A percentile compares a stretch with the other conserved stretches of the same genome.
phyloP scores from a whole-genome alignment of 495 filamentous ascomycete species.

The Aspergillus indologenus region DNA sequence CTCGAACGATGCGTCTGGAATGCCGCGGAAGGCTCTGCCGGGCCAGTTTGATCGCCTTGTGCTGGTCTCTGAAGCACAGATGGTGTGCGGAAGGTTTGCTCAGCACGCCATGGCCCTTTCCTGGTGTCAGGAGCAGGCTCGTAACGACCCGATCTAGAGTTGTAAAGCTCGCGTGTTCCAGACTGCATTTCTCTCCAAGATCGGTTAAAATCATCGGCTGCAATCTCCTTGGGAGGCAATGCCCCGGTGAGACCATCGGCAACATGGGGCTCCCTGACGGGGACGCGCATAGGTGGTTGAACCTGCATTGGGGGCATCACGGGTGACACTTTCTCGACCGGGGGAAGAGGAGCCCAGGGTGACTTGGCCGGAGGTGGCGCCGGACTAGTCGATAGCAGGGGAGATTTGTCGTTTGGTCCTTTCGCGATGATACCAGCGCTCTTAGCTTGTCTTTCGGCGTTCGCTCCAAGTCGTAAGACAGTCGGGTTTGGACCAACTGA shows the following conservation, averaged over 20 bases:
- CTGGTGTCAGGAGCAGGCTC: slow-evolving; percentile 81
- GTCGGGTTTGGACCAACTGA: slow-evolving; percentile 53
- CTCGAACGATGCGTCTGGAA: slow-evolving; percentile 77
- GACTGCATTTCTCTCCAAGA: slow-evolving; percentile 72
- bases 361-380: slow-evolving; percentile 76
- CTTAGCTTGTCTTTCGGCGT: slow-evolving; percentile 50
- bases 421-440: slow-evolving; percentile 58
- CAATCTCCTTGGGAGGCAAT: slow-evolving; percentile 73
- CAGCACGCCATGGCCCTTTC: slow-evolving; percentile 63
- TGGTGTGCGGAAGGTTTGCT: slow-evolving; percentile 66
- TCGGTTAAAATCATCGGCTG: slow-evolving; percentile 90
- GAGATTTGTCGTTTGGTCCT: slow-evolving; percentile 70
- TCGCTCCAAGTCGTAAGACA: slow-evolving; percentile 51
- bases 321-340: slow-evolving; percentile 76
- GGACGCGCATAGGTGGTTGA: slow-evolving; percentile 25
- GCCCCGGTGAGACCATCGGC: slow-evolving; percentile 30
- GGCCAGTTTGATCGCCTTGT: slow-evolving; percentile 56
- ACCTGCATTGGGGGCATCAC: slow-evolving; percentile 48
- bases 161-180: slow-evolving; percentile 74
- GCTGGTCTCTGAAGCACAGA: slow-evolving; percentile 74
- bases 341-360: slow-evolving; percentile 84
- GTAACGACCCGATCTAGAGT: slow-evolving; percentile 90
- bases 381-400: slow-evolving; percentile 75
- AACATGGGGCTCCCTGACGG: slow-evolving; percentile 31
- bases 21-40: slow-evolving; percentile 88